Percentiles rank a stretch among this genome's conserved stretches.
These are phyloP conservation scores for Fragosphaeria purpurea DNA, from an alignment of 2,329 filamentous ascomycete genomes.

Conservation along the genomic window DNA sequence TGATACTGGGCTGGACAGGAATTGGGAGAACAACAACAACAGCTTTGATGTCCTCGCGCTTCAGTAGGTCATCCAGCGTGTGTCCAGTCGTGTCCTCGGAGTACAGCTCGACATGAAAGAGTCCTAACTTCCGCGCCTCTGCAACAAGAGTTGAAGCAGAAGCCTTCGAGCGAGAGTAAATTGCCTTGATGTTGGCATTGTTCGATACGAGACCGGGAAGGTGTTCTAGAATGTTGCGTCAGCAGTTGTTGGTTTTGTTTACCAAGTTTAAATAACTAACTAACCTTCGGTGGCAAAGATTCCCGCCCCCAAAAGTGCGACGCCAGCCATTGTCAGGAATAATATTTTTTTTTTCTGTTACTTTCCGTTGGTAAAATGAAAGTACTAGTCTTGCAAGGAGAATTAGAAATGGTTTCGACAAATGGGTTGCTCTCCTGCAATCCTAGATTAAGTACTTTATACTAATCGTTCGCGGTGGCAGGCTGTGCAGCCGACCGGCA, in stretches of 20 bases:
- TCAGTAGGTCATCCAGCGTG: not conserved
- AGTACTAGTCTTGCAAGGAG: no score
- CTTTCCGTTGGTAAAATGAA: no score
- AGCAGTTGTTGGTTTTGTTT: not conserved
- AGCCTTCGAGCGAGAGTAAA: not conserved
- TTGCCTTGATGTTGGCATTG: conserved; percentile 1
- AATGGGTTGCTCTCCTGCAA: no score
- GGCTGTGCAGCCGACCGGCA: no score
- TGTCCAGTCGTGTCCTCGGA: not conserved
- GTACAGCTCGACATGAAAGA: not conserved
- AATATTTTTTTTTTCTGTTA: no score
- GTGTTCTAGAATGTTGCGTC: not conserved
- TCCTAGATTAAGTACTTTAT: no score
- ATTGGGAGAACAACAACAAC: not conserved
- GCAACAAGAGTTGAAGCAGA: not conserved
- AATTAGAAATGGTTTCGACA: no score
- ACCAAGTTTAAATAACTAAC: no score
- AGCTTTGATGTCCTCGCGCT: not conserved
- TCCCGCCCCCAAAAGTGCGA: not conserved
- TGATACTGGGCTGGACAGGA: not conserved
- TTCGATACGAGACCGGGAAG: not conserved
- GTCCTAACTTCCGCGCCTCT: not conserved
- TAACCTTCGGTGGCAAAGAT: conserved; percentile 1
- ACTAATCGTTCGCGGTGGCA: no score
- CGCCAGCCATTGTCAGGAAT: not conserved